Base-by-base conservation (phyloP, 2,329 filamentous ascomycete species). In the Aspergillus sp. region DNA sequence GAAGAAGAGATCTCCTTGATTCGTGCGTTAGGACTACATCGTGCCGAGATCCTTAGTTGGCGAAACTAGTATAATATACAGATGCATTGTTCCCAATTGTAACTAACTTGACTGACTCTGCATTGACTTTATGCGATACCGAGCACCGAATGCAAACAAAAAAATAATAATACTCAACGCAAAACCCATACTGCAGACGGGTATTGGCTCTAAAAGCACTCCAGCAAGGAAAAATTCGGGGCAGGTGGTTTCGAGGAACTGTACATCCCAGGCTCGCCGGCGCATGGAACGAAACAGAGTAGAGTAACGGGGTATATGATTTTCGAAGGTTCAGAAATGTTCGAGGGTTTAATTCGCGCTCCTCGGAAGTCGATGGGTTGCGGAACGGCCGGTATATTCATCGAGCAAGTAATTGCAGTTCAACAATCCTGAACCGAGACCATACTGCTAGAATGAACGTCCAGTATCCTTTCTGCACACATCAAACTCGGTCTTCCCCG, bases 131-230 rank as follows among this genome's bases (percentile, higher is more conserved):
- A 37, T 46, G 52, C 41, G 45, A 51, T 55, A 55, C 56, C 56
- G 44, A 51, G 35, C 52, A 58, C 40, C 50, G 25, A 55, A 54
- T 55, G 51, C 46, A 55, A 58, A 51, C 51, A 51, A 55, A 37
- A 52, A 47, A 44, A 53, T 31, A 55, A 37, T n/a, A 52, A 50
- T 33, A 25, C 40, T 41, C 21, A 46, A 51, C 37, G 25, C 33
- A 25, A 43, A 47, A 41, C 51, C 51, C 50, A 58, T 49, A 60
- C 70, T 64, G 70, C 71, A 66, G 69, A 73, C 69, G 72, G 70
- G 68, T 65, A 59, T 56, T 61, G 59, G 54, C 62, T 62, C 59
- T 57, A 57, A 62, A 66, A 55, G 52, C 53, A 59, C 52, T 62
- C 56, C 53, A 61, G 62, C 64, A 37, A 57, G 33, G 27, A 51